These are phyloP conservation scores for Schizosaccharomyces octosporus DNA, from an alignment of 805 yeast genomes.

Conservation along the genomic window DNA sequence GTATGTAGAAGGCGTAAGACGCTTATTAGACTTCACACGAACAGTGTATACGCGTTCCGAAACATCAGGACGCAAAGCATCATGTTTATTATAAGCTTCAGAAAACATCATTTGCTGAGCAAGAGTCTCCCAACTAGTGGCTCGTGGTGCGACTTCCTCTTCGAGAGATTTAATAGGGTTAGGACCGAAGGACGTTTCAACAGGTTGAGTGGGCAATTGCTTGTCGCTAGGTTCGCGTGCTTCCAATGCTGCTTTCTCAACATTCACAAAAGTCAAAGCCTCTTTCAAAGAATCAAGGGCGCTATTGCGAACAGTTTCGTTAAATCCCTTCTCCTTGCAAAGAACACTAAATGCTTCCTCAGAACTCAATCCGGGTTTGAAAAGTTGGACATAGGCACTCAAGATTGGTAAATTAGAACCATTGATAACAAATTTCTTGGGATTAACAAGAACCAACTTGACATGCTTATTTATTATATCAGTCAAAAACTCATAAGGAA, in stretches of 20 bases:
- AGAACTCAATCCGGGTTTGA: neutral
- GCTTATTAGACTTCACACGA: slow-evolving; percentile 71
- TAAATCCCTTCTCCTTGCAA: neutral
- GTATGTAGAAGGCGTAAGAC: slow-evolving; percentile 74
- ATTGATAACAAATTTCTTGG: neutral
- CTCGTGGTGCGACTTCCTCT: neutral
- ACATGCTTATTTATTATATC: neutral
- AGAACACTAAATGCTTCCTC: neutral
- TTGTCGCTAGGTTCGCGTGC: neutral
- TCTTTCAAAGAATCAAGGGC: neutral
- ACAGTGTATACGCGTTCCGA: slow-evolving; percentile 67
- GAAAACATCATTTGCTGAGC: slow-evolving; percentile 53
- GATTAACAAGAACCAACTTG: neutral
- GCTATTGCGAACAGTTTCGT: neutral
- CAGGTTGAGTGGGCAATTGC: neutral
- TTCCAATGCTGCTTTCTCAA: neutral
- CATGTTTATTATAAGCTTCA: slow-evolving; percentile 44
- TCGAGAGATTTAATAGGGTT: neutral
- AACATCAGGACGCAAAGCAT: slow-evolving; percentile 62
- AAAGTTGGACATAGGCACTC: neutral
- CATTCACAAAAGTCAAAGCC: neutral
- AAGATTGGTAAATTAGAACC: neutral
- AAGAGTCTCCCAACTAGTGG: slow-evolving; percentile 22
- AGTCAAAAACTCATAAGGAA: neutral
- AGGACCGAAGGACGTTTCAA: neutral